Conservation (phyloP, 164 flowering plant genomes). For the Pachysandra terminalis region DNA sequence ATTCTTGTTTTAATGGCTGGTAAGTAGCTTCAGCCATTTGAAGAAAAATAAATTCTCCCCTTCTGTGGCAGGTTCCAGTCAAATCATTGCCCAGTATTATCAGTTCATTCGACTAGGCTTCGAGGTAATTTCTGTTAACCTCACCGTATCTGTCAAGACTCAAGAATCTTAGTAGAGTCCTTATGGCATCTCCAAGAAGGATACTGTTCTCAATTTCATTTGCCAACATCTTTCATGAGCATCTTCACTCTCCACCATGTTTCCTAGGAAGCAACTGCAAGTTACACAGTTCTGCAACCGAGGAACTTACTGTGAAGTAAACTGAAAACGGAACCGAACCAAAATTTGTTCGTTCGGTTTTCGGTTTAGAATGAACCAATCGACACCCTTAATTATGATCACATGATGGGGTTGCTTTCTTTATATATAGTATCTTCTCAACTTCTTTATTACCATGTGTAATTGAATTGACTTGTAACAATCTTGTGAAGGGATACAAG, state of each 20-base stretch:
- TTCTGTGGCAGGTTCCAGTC: slow-evolving; percentile 52
- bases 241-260: neutral
- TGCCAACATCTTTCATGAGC: neutral
- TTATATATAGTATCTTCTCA: too few species aligned
- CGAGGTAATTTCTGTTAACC: slow-evolving; percentile 35
- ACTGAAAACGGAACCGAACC: too few species aligned
- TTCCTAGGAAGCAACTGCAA: too few species aligned
- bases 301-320: too few species aligned
- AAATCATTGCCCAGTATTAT: slow-evolving; percentile 74
- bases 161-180: neutral
- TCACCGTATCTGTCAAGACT: too few species aligned
- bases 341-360: too few species aligned
- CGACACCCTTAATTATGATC: too few species aligned
- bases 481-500: slow-evolving; percentile 46
- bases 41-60: neutral
- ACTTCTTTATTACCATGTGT: too few species aligned
- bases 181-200: neutral
- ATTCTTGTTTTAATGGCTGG: neutral
- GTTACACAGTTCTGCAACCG: too few species aligned
- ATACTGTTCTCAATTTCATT: neutral
- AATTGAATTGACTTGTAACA: neutral
- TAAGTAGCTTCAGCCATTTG: neutral
- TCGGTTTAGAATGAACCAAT: too few species aligned
- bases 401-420: too few species aligned
- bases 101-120: slow-evolving; percentile 64